Percentiles rank a stretch among this genome's conserved stretches.
phyloP scores from a whole-genome alignment of 257 asterid species.

The Solanum infundibuliforme region DNA sequence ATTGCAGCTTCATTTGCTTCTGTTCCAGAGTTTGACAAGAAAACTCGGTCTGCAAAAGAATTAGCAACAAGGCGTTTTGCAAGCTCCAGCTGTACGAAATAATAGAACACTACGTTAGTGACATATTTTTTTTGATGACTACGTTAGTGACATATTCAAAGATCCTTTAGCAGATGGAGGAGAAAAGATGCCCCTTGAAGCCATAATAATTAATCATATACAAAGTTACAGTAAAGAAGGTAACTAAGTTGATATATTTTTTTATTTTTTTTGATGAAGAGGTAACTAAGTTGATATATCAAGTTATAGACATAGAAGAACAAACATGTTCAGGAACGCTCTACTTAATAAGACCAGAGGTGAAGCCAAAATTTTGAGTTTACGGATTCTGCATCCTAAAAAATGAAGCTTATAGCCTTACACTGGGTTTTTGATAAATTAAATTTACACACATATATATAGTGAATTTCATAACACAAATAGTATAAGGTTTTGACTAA shows the following conservation, averaged over 20 bases:
- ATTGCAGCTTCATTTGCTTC: slow-evolving; percentile 97
- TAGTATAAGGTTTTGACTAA: background rate
- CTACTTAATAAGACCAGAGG: background rate
- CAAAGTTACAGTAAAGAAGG: background rate
- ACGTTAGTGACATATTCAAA: background rate
- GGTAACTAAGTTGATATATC: background rate
- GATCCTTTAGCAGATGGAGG: background rate
- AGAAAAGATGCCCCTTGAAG: background rate
- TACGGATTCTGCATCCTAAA: background rate
- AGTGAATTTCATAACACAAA: background rate
- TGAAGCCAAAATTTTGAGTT: background rate
- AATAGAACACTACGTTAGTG: background rate
- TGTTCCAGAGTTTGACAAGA: slow-evolving; percentile 93
- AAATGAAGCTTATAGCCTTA: background rate
- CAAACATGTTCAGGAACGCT: background rate
- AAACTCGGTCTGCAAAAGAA: slow-evolving; percentile 95
- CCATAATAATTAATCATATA: background rate
- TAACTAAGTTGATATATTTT: background rate
- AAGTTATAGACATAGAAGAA: background rate
- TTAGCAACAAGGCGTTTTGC: slow-evolving; percentile 60
- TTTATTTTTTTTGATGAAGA: background rate
- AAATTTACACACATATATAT: background rate
- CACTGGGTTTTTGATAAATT: background rate
- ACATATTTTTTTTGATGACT: too few relatives aligned
- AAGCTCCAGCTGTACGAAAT: slow-evolving; percentile 59